Evolutionary conservation across 2,329 filamentous ascomycete genomes (phyloP), one percentile per base, ranked within the genome.

Genomic region (Beauveria bassiana): DNA sequence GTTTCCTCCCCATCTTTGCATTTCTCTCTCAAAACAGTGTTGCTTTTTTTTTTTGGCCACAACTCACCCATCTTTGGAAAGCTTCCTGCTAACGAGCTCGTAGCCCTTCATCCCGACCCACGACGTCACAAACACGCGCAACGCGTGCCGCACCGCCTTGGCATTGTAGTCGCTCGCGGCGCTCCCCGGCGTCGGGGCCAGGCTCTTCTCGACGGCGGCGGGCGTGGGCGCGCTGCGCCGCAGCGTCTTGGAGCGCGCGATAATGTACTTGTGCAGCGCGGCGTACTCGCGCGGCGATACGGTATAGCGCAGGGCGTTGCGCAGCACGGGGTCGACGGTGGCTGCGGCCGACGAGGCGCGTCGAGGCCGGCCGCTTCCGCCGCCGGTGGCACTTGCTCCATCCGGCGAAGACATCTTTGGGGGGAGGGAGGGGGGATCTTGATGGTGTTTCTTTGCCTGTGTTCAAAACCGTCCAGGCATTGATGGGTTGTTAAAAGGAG

Each of bases 271-370:
- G 74, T 96, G 91, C 20, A 97, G 83, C 1, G 88, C 78, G 66
- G 90, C 87, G 74, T 97, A 97, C 73, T 97, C 93, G 73, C 88
- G 86, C 47, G 91, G 86, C 7, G 86, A 88, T 71, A 93, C 91
- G 62, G 90, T 95, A 75, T 96, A 93, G 66, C 92, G 88, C 63
- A 97, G 81, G 49, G 91, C 87, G 73, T 95, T 96, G 74, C 90
- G 90, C 61, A 96, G 81, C 65, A 96, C 81, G 5, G 90, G 88
- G 66, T 93, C 89, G 63, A 75, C 72, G 43, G 74, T 52, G 45
- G 66, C 62, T 34, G 66, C 68, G 3, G 73, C 38, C 24, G 62
- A 53, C 16, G 61, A 62, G 46, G 42, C 47, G 26, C 54, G 40
- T 52, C 61, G 43, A 20, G 59, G 46, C 28, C 54, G 62, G 14